Conservation (phyloP, 768 basidiomycete genomes). For the Russula earlei region DNA sequence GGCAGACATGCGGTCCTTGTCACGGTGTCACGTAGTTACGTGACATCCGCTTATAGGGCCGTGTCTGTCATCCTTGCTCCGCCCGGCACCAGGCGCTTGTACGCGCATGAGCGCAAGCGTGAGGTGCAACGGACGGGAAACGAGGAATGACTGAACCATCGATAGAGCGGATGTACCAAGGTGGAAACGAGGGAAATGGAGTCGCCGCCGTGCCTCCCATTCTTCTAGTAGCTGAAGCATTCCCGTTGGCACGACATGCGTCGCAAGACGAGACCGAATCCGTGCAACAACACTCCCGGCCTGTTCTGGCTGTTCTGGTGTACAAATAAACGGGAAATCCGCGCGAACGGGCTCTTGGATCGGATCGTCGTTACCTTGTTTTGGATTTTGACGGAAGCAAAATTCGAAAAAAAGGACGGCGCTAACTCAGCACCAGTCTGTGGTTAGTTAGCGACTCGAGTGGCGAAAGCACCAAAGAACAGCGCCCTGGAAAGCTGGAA, state of each 20-base stretch:
- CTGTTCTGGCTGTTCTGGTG: neutral
- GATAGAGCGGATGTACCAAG: neutral
- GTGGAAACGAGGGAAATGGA: neutral
- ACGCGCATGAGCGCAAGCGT: too few relatives aligned
- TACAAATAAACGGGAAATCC: neutral
- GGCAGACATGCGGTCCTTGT: slow-evolving; percentile 14
- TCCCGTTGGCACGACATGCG: neutral
- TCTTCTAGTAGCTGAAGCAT: neutral
- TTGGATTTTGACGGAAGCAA: slow-evolving; percentile 5
- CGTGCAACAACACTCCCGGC: neutral
- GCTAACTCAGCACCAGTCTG: neutral
- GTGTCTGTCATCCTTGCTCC: neutral
- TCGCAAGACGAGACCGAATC: neutral
- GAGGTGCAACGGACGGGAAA: neutral
- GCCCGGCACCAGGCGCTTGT: slow-evolving; percentile 1
- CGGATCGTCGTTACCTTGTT: slow-evolving; percentile 15
- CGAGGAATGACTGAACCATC: slow-evolving; percentile 1
- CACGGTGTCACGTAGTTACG: slow-evolving; percentile 16
- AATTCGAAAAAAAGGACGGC: neutral
- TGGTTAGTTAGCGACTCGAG: too few relatives aligned
- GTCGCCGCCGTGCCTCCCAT: neutral
- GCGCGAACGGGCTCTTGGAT: neutral
- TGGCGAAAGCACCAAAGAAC: neutral
- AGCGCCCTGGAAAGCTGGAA: neutral
- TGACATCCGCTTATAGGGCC: slow-evolving; percentile 10